Base-by-base conservation (phyloP, 78 protist genomes). In the Dictyostelium brefeldianum region DNA sequence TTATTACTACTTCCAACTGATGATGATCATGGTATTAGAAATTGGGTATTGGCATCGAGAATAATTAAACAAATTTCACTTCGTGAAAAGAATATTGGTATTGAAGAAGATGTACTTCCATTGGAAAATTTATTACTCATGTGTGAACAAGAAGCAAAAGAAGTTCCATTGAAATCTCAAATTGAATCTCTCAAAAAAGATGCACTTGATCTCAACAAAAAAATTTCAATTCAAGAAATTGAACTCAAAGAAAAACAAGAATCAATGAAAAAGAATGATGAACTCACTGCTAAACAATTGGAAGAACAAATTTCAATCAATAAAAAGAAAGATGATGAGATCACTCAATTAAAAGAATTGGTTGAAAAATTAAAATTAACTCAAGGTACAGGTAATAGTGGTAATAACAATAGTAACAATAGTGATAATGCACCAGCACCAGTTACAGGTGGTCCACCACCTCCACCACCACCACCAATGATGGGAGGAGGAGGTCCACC, bases 101-200 rank as follows among this genome's bases (percentile, higher is more conserved):
- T 87, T 22, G 93, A 87, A 20, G 93, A 77, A 5, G 93, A 87
- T 78, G 20, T 65, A 14, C 11, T 74, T 1, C 84, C 93, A 48
- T 47, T 87, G 14, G 93, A 87, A 5, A 87, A 87, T 25, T 77
- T 87, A 15, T 87, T 87, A 50, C 36, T 87, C 29, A 87, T 82
- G 20, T 87, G 93, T 47, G 93, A 87, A 65, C 93, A 87, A 78
- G 93, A 87, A 15, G 93, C 93, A 0, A 87, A 87, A 25, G 93
- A 87, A 62, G 31, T 87, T 0, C 93, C 93, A 77, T 51, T 87
- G 47, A 56, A 65, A 17, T 43, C 93, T 43, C 81, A 87, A 70
- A 87, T 77, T n/a, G 93, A 77, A 46, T 80, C 56, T 7, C 56
- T 77, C 6, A 57, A 80, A 46, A 87, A 77, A 46, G 79, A 62